Evolutionary conservation across 352 stramenopile species (phyloP).

Genomic region (Globisporangium recalcitrans): DNA sequence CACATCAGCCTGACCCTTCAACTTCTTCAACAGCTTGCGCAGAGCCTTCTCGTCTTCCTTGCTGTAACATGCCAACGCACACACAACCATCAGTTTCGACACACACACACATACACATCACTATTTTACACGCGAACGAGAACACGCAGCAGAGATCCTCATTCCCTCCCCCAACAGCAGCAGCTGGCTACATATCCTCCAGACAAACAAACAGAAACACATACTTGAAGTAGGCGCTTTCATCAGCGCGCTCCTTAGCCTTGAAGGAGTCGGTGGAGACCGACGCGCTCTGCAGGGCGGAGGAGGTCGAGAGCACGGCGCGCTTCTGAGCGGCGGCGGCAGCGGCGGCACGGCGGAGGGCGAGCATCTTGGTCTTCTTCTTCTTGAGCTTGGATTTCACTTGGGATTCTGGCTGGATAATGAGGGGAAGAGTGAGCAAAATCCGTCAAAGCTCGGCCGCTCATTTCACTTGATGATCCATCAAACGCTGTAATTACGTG

Average conservation of each 20-base stretch:
- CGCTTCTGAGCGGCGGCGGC: constrained; percentile 40
- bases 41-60: constrained; percentile 86
- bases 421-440: neutral
- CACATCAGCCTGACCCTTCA: constrained; percentile 77
- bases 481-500: constrained; percentile 9
- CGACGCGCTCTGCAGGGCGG: constrained; percentile 40
- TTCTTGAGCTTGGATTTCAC: neutral
- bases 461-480: neutral
- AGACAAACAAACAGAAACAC: constrained; percentile 7
- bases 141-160: neutral
- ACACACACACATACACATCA: neutral
- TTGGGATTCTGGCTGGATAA: neutral
- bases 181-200: neutral
- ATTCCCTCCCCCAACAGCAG: neutral
- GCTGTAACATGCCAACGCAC: constrained; percentile 23
- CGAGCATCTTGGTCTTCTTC: constrained; percentile 47
- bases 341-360: constrained; percentile 49
- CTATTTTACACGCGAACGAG: no score
- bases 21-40: constrained; percentile 84
- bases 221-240: constrained; percentile 85
- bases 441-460: neutral
- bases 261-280: constrained; percentile 36
- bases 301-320: constrained; percentile 24
- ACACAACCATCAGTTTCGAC: neutral
- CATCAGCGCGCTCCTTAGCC: constrained; percentile 76